Evolutionary conservation across 1,139 yeast species (phyloP), one percentile per base, ranked within the genome.

Genomic region (Saccharomyces hybrid): DNA sequence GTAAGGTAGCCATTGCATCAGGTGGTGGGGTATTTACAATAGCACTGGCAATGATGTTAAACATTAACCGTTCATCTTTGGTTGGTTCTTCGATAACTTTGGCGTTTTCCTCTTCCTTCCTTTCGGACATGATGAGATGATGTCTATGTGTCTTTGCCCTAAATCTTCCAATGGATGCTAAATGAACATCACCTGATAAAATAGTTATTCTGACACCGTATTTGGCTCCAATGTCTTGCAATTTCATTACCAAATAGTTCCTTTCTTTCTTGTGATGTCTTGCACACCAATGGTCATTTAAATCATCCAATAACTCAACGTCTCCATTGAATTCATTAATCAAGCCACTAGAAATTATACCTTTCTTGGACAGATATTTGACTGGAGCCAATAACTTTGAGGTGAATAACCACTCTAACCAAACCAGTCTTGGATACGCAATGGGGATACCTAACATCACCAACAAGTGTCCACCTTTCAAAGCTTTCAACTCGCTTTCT

Each of bases 201-300:
- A 20, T 20, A 20, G 23, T 20, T 3, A 20, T 20, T 20, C 23
- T 20, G 23, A 20, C 23, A 20, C 23, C 23, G 23, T 20, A 20
- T 20, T 20, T 20, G 23, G 23, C 23, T 3, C 23, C 23, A 20
- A 20, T 20, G 23, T 20, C 23, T 20, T 20, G 23, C 23, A 20
- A 3, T 20, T 20, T 20, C 23, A 20, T 20, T 20, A 20, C 23
- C 23, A 20, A 73, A 59, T 67, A 68, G 69, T 88, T 88, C 57
- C 97, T 78, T 70, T 88, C 97, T 52, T 73, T 71, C 68, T 88
- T 88, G 66, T 91, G 99, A 68, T 84, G 80, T 56, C 78, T 78
- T 5, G 97, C 86, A 70, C 97, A 90, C 98, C 98, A 91, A 71
- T 93, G 98, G 69, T 91, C 99, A 67, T 90, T 86, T 67, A 93